These are phyloP conservation scores for Wolfiporia cocos DNA, from an alignment of 1,284 basidiomycete genomes.

Conservation along the genomic window DNA sequence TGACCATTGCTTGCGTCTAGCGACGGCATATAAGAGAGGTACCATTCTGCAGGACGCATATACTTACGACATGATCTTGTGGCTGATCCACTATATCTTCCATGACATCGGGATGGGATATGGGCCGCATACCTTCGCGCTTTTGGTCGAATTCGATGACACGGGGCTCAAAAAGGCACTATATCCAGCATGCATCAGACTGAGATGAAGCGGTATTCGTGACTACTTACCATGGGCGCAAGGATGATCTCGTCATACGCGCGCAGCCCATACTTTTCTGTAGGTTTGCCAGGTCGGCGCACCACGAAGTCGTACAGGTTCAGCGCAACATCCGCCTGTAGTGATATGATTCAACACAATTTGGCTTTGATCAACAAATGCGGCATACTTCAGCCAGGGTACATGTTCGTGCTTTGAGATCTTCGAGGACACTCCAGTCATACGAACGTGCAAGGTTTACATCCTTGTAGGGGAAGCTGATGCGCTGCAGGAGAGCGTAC, in stretches of 20 bases:
- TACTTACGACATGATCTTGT: slow-evolving; percentile 55
- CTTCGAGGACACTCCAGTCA: slow-evolving; percentile 88
- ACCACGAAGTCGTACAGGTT: slow-evolving; percentile 90
- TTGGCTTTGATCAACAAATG: neutral
- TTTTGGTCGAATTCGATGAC: slow-evolving; percentile 88
- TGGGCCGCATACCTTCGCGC: slow-evolving; percentile 40
- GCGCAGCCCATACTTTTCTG: slow-evolving; percentile 86
- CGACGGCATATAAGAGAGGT: neutral
- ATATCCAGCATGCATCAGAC: slow-evolving; percentile 3
- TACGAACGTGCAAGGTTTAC: slow-evolving; percentile 70
- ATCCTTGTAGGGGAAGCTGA: slow-evolving; percentile 87
- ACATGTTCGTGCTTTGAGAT: slow-evolving; percentile 78
- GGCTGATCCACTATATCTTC: slow-evolving; percentile 69
- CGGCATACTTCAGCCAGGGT: slow-evolving; percentile 76
- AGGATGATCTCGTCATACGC: slow-evolving; percentile 96
- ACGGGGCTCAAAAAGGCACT: slow-evolving; percentile 91
- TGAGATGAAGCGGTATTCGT: neutral
- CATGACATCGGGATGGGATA: slow-evolving; percentile 50
- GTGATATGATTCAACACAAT: neutral
- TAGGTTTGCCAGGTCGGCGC: slow-evolving; percentile 67
- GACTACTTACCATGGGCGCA: slow-evolving; percentile 75
- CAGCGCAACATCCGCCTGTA: slow-evolving; percentile 77
- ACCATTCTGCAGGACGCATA: neutral
- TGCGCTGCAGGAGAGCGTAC: slow-evolving; percentile 73
- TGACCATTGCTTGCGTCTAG: slow-evolving; percentile 80